Conservation (phyloP, 1,284 basidiomycete species). For the Inonotus obliquus region DNA sequence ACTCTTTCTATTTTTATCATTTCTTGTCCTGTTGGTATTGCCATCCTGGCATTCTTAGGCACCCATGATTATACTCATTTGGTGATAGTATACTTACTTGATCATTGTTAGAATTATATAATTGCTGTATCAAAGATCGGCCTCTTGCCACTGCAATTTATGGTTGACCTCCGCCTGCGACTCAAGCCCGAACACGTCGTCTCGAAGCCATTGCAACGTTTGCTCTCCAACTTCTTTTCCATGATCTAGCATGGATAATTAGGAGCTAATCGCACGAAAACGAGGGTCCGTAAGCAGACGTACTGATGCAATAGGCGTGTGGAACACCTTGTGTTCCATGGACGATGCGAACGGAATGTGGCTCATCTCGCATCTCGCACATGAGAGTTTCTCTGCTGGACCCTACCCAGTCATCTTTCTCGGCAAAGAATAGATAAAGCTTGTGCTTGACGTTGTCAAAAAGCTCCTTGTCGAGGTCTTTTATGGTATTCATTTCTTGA, state of each 20-base stretch:
- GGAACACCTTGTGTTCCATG: slow-evolving; percentile 44
- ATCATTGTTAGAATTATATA: neutral
- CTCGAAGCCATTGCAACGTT: slow-evolving; percentile 46
- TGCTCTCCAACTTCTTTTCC: slow-evolving; percentile 42
- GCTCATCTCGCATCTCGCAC: slow-evolving; percentile 31
- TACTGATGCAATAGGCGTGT: slow-evolving; percentile 64
- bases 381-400: slow-evolving; percentile 39
- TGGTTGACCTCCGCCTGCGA: neutral
- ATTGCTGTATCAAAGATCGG: neutral
- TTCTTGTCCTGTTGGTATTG: neutral
- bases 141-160: neutral
- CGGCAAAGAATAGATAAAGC: slow-evolving; percentile 51
- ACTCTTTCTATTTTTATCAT: neutral
- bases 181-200: slow-evolving; percentile 18
- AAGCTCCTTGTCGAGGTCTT: slow-evolving; percentile 39
- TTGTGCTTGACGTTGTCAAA: slow-evolving; percentile 35
- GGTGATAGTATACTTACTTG: too few species aligned
- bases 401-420: slow-evolving; percentile 57
- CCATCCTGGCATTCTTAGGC: too few species aligned
- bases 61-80: too few species aligned
- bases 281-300: slow-evolving; percentile 22
- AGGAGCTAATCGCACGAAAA: neutral
- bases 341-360: slow-evolving; percentile 34
- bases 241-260: slow-evolving; percentile 37
- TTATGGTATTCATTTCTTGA: slow-evolving; percentile 56